A percentile compares a stretch with the other conserved stretches of the same genome.
Evolutionary conservation across 331 rosid genomes (phyloP).

Genomic region (Quercus tomentella): DNA sequence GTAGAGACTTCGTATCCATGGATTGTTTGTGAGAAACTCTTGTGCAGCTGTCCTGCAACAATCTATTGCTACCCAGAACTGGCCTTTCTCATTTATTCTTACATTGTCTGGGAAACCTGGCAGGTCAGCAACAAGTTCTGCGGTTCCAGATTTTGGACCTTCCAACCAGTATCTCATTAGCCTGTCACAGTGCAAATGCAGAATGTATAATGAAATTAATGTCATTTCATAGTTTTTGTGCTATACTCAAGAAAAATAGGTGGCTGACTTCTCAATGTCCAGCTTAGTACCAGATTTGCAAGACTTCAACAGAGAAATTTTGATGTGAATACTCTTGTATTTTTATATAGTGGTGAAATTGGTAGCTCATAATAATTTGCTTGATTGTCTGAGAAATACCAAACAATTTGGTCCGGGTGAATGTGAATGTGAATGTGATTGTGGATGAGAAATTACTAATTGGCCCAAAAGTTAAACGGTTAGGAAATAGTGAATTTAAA

Average conservation of each 20-base stretch:
- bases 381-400: too few species aligned
- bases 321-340: background rate
- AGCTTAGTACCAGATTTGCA: background rate
- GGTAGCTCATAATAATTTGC: too few species aligned
- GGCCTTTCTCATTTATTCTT: constrained; percentile 63
- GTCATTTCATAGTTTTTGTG: background rate
- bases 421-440: background rate
- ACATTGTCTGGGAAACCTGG: constrained; percentile 95
- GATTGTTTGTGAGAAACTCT: constrained; percentile 65
- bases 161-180: constrained; percentile 68
- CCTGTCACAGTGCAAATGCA: constrained; percentile 22
- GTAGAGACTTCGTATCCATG: constrained; percentile 70
- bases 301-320: background rate
- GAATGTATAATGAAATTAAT: background rate
- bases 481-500: too few species aligned
- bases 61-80: constrained; percentile 94
- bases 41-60: constrained; percentile 75
- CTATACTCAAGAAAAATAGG: background rate
- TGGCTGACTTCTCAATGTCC: background rate
- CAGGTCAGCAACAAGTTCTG: constrained; percentile 54
- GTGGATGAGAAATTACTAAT: too few species aligned
- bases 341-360: too few species aligned
- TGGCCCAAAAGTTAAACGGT: too few species aligned
- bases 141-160: constrained; percentile 44
- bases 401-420: too few species aligned